phyloP scores from a whole-genome alignment of 306 rosid genomes.

The Pachyrhizus erosus region DNA sequence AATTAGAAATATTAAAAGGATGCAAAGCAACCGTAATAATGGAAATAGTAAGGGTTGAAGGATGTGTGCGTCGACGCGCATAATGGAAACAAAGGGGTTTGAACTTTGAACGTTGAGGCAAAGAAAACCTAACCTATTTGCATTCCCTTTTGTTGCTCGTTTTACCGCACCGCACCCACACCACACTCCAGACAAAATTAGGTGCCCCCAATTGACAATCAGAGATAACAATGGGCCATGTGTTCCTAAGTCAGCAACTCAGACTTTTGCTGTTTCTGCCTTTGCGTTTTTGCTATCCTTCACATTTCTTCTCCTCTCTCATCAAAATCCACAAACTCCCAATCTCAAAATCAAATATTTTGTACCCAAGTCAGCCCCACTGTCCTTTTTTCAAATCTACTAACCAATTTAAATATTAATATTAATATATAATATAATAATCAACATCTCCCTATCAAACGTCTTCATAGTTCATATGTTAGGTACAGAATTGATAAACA shows the following conservation, averaged over 20 bases:
- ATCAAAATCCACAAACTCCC: constrained; percentile 25
- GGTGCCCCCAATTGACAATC: constrained; percentile 45
- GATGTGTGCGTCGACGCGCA: neutral
- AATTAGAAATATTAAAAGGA: too few species aligned
- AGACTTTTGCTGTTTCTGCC: constrained; percentile 39
- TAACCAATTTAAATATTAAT: neutral
- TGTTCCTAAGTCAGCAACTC: constrained; percentile 43
- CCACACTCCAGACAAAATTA: constrained; percentile 45
- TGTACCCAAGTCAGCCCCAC: constrained; percentile 58
- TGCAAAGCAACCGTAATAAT: too few species aligned
- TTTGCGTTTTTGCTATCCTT: neutral
- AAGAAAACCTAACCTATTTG: neutral
- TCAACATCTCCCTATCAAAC: neutral
- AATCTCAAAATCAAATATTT: too few species aligned
- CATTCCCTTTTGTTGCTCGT: neutral
- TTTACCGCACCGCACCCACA: constrained; percentile 29
- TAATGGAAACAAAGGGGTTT: constrained; percentile 1
- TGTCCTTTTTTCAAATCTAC: constrained; percentile 36
- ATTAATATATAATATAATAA: neutral
- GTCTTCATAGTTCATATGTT: neutral
- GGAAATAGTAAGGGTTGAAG: too few species aligned
- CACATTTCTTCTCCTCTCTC: constrained; percentile 12
- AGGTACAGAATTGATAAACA: neutral
- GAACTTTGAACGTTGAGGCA: constrained; percentile 11
- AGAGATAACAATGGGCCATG: neutral